These are phyloP conservation scores for Ascochyta koolunga DNA, from an alignment of 2,329 filamentous ascomycete species.

Conservation along the genomic window DNA sequence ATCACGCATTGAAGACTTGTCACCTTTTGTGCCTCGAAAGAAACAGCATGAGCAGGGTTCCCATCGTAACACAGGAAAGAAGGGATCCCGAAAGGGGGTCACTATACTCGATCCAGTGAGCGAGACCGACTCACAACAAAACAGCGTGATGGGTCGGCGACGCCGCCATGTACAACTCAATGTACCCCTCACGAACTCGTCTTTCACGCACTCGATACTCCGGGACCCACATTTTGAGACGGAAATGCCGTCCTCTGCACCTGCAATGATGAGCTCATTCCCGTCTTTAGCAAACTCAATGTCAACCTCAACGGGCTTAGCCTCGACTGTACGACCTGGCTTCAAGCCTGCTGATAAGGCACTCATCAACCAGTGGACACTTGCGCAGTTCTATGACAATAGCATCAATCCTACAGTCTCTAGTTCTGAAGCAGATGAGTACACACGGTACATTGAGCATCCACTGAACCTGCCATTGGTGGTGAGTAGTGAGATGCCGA, in stretches of 20 bases:
- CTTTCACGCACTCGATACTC: constrained; percentile 51
- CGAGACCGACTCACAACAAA: constrained; percentile 38
- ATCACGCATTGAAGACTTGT: constrained; percentile 79
- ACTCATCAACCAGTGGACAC: constrained; percentile 84
- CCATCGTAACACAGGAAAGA: constrained; percentile 67
- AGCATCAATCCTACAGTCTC: constrained; percentile 86
- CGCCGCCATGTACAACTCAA: constrained; percentile 30
- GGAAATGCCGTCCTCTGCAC: constrained; percentile 26
- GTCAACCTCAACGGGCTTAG: constrained; percentile 35
- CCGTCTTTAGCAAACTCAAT: constrained; percentile 37
- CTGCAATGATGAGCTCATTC: constrained; percentile 24
- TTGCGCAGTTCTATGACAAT: constrained; percentile 82
- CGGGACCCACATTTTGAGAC: constrained; percentile 49
- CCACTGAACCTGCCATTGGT: constrained; percentile 88
- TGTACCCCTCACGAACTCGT: constrained; percentile 42
- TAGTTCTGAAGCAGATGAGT: constrained; percentile 79
- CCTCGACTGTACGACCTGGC: constrained; percentile 30
- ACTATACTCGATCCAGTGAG: constrained; percentile 69
- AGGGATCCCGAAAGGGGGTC: constrained; percentile 69
- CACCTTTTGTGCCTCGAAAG: constrained; percentile 80
- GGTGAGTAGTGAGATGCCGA: constrained; percentile 69
- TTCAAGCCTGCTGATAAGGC: constrained; percentile 73
- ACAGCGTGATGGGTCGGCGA: constrained; percentile 26
- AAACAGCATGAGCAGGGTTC: constrained; percentile 60
- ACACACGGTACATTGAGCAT: constrained; percentile 84